Evolutionary conservation across 176 grass and related monocot genomes (phyloP).

Genomic region (Alloteropsis semialata): DNA sequence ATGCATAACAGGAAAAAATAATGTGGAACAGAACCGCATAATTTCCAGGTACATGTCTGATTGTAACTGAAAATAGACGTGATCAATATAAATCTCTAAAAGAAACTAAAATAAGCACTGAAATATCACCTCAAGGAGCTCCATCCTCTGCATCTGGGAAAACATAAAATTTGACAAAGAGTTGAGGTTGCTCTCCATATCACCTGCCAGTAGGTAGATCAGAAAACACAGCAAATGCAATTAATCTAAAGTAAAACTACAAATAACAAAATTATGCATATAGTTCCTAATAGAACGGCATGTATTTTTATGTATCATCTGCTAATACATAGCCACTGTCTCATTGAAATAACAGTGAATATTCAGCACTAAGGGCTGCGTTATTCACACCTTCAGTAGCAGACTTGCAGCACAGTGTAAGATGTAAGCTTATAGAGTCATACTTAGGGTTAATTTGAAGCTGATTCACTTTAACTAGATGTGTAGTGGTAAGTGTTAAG

Average conservation of each 20-base stretch:
- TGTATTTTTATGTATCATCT: background rate
- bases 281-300: background rate
- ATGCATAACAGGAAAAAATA: constrained; percentile 8
- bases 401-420: background rate
- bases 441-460: background rate
- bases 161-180: constrained; percentile 51
- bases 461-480: background rate
- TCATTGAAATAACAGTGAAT: background rate
- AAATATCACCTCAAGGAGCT: constrained; percentile 58
- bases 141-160: constrained; percentile 50
- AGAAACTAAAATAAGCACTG: background rate
- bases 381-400: background rate
- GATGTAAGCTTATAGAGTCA: background rate
- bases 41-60: background rate
- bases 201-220: constrained; percentile 17
- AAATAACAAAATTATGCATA: background rate
- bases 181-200: constrained; percentile 50
- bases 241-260: background rate
- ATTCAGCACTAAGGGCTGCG: background rate
- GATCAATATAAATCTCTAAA: constrained; percentile 19
- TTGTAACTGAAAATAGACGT: background rate
- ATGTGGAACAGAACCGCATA: background rate
- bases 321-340: background rate
- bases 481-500: background rate
- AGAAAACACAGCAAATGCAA: background rate